phyloP scores from a whole-genome alignment of 495 filamentous ascomycete species.

The Paragyromitra xinjiangensis region DNA sequence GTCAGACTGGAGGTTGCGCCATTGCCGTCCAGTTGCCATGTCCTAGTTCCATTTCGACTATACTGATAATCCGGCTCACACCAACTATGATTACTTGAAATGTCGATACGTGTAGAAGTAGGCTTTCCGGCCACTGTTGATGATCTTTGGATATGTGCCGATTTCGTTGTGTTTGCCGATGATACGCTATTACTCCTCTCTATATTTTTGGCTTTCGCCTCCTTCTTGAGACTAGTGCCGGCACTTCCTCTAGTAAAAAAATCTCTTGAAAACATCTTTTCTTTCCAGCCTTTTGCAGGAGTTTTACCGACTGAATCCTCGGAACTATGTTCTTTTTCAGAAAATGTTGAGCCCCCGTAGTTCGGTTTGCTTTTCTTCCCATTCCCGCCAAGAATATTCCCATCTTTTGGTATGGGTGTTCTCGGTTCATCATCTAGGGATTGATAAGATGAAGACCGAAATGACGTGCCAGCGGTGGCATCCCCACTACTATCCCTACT shows the following conservation, averaged over 20 bases:
- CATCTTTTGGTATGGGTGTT: neutral
- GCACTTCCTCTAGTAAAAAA: slow-evolving; percentile 33
- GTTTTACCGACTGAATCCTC: slow-evolving; percentile 11
- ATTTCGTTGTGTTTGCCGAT: slow-evolving; percentile 13
- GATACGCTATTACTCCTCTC: slow-evolving; percentile 34
- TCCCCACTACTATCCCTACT: slow-evolving; percentile 41
- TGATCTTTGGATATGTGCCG: neutral
- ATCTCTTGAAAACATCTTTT: slow-evolving; percentile 41
- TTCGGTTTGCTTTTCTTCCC: slow-evolving; percentile 17
- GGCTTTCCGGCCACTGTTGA: neutral
- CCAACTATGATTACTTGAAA: slow-evolving; percentile 19
- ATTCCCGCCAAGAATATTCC: neutral
- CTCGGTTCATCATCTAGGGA: neutral
- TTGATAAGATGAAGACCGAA: slow-evolving; percentile 25
- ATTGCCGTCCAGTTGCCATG: slow-evolving; percentile 18
- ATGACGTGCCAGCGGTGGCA: slow-evolving; percentile 36
- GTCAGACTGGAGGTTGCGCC: neutral
- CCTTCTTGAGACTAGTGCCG: slow-evolving; percentile 18
- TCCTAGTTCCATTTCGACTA: neutral
- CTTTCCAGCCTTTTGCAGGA: slow-evolving; percentile 42
- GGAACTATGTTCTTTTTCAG: neutral
- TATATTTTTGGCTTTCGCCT: slow-evolving; percentile 18
- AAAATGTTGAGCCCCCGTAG: neutral
- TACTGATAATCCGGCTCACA: neutral
- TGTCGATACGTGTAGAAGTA: neutral